Evolutionary conservation across 768 basidiomycete species (phyloP), one percentile per base, ranked within the genome.

Genomic region (Gymnopilus junonius): DNA sequence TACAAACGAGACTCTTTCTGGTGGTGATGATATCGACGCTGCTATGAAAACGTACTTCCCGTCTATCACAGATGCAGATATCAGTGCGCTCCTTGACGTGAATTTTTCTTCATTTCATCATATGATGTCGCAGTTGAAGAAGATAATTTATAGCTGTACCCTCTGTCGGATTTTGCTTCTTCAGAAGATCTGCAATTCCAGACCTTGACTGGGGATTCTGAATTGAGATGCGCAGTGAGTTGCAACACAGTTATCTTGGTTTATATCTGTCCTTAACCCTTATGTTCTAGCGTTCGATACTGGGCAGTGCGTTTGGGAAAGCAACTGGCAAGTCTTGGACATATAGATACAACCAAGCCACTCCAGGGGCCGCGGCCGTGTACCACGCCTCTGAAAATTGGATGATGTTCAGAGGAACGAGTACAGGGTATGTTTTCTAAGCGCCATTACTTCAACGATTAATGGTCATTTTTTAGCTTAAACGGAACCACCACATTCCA

Each of bases 381-480:
- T 71, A 56, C 1, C 87, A 88, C 64, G 81, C 87, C 7, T 79
- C 88, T 0, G 88, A 87, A 69, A 87, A 89, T 67, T 88, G 84
- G 83, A 87, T 87, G 85, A 85, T 88, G 87, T 88, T 87, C 75
- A 71, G 73, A 21, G 87, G 89, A 1, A 82, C 79, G 1, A 84
- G 83, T 61, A 87, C 87, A 31, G 87, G 87, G 88, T 87, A 67
- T 20, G 77, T 67, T 21, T 46, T 48, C 8, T 20, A 17, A 23
- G 8, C 34, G 10, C 1, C 34, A 21, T 21, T 17, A 34, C 5
- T 59, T 10, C 37, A 21, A 54, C 5, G 21, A 17, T 51, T 15
- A 51, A 42, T 50, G 14, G 51, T 17, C 56, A 17, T 65, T 62
- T 58, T 34, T 55, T 27, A 85, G 82, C 4, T 70, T 74, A 60